A percentile compares a stretch with the other conserved stretches of the same genome.
Evolutionary conservation across 495 filamentous ascomycete species (phyloP).

Genomic region (Hypoxylon trugodes): DNA sequence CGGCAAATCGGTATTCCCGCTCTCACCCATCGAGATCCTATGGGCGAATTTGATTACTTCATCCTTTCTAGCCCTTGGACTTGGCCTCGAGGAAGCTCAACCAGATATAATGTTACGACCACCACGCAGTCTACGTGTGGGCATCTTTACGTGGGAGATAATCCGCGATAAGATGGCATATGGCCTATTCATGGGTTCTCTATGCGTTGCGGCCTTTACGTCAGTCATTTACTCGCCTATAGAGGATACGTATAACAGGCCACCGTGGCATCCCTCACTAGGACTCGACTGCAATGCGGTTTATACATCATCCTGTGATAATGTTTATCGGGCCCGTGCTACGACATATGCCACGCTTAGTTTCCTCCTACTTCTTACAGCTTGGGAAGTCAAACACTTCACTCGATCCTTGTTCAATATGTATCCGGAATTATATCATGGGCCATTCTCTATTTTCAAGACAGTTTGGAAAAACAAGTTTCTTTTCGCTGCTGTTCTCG

Average conservation of each 20-base stretch:
- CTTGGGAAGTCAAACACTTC: slow-evolving; percentile 67
- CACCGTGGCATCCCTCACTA: slow-evolving; percentile 32
- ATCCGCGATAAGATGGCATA: slow-evolving; percentile 66
- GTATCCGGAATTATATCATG: slow-evolving; percentile 53
- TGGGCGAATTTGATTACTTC: slow-evolving; percentile 71
- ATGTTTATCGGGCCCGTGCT: slow-evolving; percentile 71
- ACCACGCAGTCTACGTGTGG: slow-evolving; percentile 58
- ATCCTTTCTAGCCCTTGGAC: slow-evolving; percentile 64
- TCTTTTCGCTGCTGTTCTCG: slow-evolving; percentile 64
- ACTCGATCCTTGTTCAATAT: slow-evolving; percentile 62
- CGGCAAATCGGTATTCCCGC: slow-evolving; percentile 62
- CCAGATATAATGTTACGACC: slow-evolving; percentile 65
- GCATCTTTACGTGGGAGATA: slow-evolving; percentile 66
- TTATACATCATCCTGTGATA: slow-evolving; percentile 54
- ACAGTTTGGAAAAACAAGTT: slow-evolving; percentile 66
- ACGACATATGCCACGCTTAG: slow-evolving; percentile 73
- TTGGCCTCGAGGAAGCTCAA: slow-evolving; percentile 65
- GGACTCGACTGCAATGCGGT: slow-evolving; percentile 60
- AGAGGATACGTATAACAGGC: slow-evolving; percentile 1
- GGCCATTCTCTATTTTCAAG: slow-evolving; percentile 53
- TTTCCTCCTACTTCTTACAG: slow-evolving; percentile 65
- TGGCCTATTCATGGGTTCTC: slow-evolving; percentile 62
- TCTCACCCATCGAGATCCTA: slow-evolving; percentile 66
- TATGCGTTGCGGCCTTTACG: slow-evolving; percentile 63
- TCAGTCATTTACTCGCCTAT: slow-evolving; percentile 55